Conservation (phyloP, 169 alveolate species). For the Plasmodium reichenowi region DNA sequence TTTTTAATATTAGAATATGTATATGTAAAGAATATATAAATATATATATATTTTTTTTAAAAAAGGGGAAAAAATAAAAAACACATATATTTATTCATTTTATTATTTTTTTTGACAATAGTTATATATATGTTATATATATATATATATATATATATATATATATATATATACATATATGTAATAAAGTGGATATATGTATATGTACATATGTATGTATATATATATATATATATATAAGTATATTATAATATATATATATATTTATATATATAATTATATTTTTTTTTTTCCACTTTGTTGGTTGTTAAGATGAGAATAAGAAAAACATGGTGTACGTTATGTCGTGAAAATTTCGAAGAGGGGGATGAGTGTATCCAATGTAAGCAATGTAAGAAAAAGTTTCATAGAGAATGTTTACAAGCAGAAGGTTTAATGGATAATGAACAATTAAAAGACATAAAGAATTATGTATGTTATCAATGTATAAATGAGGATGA, state of each 20-base stretch:
- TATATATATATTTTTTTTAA: background rate
- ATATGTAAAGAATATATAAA: slow-evolving; percentile 8
- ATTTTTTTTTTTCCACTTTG: background rate
- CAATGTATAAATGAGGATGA: slow-evolving; percentile 86
- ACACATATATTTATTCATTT: too few relatives aligned
- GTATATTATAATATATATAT: slow-evolving; percentile 9
- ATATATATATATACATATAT: background rate
- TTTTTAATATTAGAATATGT: background rate
- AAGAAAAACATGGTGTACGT: slow-evolving; percentile 86
- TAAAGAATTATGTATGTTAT: slow-evolving; percentile 84
- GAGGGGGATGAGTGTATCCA: slow-evolving; percentile 82
- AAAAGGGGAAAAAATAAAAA: too few relatives aligned
- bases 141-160: background rate
- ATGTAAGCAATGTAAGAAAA: slow-evolving; percentile 84
- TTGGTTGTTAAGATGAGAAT: slow-evolving; percentile 81
- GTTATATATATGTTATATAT: background rate
- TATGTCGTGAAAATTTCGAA: slow-evolving; percentile 86
- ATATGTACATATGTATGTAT: background rate
- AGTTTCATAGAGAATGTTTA: slow-evolving; percentile 85
- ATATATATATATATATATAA: background rate
- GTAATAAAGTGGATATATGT: background rate
- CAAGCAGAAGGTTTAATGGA: slow-evolving; percentile 79
- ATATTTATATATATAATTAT: slow-evolving; percentile 24
- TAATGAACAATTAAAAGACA: slow-evolving; percentile 78
- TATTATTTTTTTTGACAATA: background rate